Conservation (phyloP, 192 early-diverging fungal species). For the Coemansia sp. region DNA sequence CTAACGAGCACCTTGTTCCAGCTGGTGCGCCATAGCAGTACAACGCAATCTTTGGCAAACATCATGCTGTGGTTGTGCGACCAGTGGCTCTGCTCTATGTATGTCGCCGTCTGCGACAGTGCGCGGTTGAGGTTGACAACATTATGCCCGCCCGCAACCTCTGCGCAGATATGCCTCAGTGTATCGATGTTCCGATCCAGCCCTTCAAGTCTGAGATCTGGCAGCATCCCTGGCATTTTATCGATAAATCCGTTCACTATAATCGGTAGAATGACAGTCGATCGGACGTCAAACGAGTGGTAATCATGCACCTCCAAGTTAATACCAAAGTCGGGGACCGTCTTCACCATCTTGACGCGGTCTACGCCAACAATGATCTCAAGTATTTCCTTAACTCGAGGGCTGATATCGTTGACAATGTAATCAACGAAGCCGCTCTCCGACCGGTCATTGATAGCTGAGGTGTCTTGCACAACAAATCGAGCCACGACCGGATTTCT, state of each 20-base stretch:
- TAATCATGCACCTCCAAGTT: background rate
- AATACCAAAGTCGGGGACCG: background rate
- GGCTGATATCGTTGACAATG: background rate
- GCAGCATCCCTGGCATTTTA: background rate
- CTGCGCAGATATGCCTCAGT: too few relatives aligned
- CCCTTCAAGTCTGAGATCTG: background rate
- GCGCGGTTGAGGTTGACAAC: background rate
- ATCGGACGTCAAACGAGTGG: background rate
- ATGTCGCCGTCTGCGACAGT: background rate
- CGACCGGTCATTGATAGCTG: background rate
- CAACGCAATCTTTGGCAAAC: background rate
- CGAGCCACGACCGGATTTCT: too few relatives aligned
- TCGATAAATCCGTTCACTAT: background rate
- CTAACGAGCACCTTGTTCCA: background rate
- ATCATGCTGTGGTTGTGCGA: constrained; percentile 1
- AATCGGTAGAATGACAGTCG: too few relatives aligned
- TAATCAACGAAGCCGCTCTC: background rate
- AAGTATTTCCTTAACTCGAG: background rate
- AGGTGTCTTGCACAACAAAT: background rate
- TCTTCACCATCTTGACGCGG: background rate
- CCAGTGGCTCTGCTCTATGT: background rate
- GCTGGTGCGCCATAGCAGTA: background rate
- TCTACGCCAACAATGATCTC: background rate
- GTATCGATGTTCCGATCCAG: background rate
- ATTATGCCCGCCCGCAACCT: background rate